Percentiles rank a stretch among this genome's conserved stretches.
These are phyloP conservation scores for Circinella umbellata DNA, from an alignment of 371 early-diverging fungal species.

Conservation along the genomic window DNA sequence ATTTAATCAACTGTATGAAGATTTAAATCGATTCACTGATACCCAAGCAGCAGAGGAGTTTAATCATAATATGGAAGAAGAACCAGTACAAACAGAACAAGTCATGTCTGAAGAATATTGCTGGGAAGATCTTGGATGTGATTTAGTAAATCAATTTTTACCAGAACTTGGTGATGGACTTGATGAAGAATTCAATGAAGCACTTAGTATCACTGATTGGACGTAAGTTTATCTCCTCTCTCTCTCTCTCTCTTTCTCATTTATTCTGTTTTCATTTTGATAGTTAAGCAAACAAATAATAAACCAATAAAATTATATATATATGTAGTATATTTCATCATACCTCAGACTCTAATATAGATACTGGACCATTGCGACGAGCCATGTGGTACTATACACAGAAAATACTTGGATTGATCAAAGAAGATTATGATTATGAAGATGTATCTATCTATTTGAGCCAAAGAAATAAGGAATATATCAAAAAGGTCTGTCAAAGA, in stretches of 20 bases:
- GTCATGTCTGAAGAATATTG: constrained; percentile 67
- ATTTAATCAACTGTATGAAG: constrained; percentile 41
- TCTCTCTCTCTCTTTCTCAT: too few relatives aligned
- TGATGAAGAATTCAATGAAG: constrained; percentile 65
- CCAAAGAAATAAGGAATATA: constrained; percentile 51
- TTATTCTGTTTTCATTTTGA: neutral
- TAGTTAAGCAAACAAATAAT: too few relatives aligned
- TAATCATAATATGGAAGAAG: constrained; percentile 32
- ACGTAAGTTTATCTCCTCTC: constrained; percentile 36
- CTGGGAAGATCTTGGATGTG: constrained; percentile 73
- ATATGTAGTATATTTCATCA: constrained; percentile 46
- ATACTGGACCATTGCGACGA: constrained; percentile 64
- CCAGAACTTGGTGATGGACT: constrained; percentile 64
- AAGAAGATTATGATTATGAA: constrained; percentile 68
- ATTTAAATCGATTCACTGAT: constrained; percentile 59
- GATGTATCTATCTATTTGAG: constrained; percentile 55
- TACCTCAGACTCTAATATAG: constrained; percentile 54
- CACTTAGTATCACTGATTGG: constrained; percentile 67
- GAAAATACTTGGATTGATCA: constrained; percentile 61
- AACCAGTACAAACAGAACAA: neutral
- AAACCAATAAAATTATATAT: too few relatives aligned
- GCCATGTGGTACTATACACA: constrained; percentile 70
- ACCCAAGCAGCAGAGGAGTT: constrained; percentile 24
- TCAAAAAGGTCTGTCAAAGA: constrained; percentile 50
- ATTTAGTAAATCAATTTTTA: constrained; percentile 63